Conservation (phyloP, 169 alveolate species). For the Plasmodium relictum region DNA sequence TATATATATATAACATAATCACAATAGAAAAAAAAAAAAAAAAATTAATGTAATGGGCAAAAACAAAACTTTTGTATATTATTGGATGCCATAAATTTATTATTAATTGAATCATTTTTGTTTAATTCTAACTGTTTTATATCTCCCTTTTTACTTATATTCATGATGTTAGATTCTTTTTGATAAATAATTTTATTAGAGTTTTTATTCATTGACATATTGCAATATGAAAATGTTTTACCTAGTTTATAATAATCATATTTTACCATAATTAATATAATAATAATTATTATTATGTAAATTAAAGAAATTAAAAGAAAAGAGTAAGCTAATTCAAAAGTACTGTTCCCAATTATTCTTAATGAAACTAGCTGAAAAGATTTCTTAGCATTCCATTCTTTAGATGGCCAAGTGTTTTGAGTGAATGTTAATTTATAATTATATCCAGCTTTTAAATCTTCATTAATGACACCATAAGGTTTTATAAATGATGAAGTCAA, state of each 20-base stretch:
- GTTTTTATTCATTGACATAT: conserved; percentile 10
- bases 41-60: conserved; percentile 48
- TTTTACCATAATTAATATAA: conserved; percentile 22
- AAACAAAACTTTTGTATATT: not conserved
- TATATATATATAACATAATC: too few species aligned
- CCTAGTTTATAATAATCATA: conserved; percentile 22
- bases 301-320: conserved; percentile 36
- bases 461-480: conserved; percentile 44
- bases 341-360: conserved; percentile 37
- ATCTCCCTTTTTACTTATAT: not conserved
- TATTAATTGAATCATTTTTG: not conserved
- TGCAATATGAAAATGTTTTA: conserved; percentile 43
- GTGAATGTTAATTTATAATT: conserved; percentile 32
- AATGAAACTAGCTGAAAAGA: conserved; percentile 38
- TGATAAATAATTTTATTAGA: conserved; percentile 1
- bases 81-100: not conserved
- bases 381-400: conserved; percentile 57
- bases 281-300: conserved; percentile 19
- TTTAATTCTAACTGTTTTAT: not conserved
- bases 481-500: conserved; percentile 73
- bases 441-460: conserved; percentile 33
- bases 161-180: conserved; percentile 19
- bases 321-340: conserved; percentile 38
- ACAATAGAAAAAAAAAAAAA: too few species aligned
- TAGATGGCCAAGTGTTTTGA: conserved; percentile 63